phyloP scores from a whole-genome alignment of 768 basidiomycete genomes.

The Leccinum subgranulosum region DNA sequence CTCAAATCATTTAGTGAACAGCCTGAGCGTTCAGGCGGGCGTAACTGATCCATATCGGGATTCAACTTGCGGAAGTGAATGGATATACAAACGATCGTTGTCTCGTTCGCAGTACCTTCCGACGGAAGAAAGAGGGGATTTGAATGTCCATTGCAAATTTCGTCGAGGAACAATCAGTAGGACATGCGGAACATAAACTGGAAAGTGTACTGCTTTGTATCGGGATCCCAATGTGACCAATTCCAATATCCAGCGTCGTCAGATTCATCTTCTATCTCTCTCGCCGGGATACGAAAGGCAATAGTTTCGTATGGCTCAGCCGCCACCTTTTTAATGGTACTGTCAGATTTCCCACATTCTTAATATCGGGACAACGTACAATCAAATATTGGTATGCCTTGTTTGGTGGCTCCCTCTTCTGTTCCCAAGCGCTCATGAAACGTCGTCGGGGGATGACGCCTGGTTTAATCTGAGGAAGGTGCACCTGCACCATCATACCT shows the following conservation, averaged over 20 bases:
- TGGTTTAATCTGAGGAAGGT: conserved; percentile 89
- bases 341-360: conserved; percentile 27
- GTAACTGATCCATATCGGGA: conserved; percentile 6
- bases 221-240: conserved; percentile 99
- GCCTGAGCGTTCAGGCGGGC: conserved; percentile 4
- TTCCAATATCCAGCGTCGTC: conserved; percentile 90
- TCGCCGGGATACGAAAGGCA: conserved; percentile 96
- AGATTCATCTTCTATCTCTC: conserved; percentile 94
- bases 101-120: neutral
- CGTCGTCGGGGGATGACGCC: conserved; percentile 81
- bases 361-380: conserved; percentile 47
- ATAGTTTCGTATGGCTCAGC: conserved; percentile 99
- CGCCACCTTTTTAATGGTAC: conserved; percentile 63
- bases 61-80: neutral
- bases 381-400: conserved; percentile 97
- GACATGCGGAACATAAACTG: conserved; percentile 90
- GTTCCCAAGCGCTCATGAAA: conserved; percentile 98
- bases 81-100: neutral
- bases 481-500: conserved; percentile 97
- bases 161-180: conserved; percentile 24
- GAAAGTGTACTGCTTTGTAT: conserved; percentile 97
- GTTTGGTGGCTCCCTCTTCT: conserved; percentile 92
- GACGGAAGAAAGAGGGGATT: conserved; percentile 4
- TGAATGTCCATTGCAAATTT: conserved; percentile 6
- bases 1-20: neutral